Percentiles rank a stretch among this genome's conserved stretches.
Evolutionary conservation across 441 rosid genomes (phyloP).

Genomic region (Arabidopsis lyrata): DNA sequence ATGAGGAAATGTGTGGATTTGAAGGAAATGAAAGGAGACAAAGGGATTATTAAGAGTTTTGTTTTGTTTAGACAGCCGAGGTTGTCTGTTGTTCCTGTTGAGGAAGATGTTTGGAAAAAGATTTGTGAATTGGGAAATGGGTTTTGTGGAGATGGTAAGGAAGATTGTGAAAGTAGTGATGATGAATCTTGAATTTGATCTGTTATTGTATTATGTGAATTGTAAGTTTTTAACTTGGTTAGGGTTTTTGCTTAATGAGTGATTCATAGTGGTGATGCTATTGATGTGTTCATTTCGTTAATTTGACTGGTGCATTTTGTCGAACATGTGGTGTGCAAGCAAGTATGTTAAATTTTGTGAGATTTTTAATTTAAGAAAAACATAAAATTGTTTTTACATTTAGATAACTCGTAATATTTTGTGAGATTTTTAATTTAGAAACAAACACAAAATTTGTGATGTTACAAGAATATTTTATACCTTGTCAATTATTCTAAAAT

Average conservation of each 20-base stretch:
- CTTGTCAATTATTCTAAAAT: too few species aligned
- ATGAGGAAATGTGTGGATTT: constrained; percentile 77
- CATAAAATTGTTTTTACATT: too few species aligned
- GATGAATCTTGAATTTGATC: constrained; percentile 22
- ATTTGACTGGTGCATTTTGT: constrained; percentile 10
- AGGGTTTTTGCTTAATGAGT: neutral
- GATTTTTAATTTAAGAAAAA: too few species aligned
- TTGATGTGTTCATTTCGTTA: neutral
- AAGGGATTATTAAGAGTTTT: constrained; percentile 65
- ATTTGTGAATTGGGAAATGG: constrained; percentile 87
- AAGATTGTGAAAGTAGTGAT: constrained; percentile 38
- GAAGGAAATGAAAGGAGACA: constrained; percentile 75
- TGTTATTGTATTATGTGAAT: neutral
- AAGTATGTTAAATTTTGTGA: neutral
- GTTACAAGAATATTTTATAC: too few species aligned
- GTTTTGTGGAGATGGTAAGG: constrained; percentile 71
- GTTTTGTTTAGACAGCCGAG: constrained; percentile 81
- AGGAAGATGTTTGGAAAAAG: constrained; percentile 60
- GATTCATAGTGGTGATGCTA: neutral
- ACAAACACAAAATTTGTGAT: too few species aligned
- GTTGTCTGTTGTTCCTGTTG: constrained; percentile 85
- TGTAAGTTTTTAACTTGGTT: too few species aligned
- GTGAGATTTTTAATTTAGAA: too few species aligned
- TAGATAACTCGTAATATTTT: too few species aligned
- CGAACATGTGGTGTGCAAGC: constrained; percentile 32